These are phyloP conservation scores for Chrysanthemum lavandulifolium DNA, from an alignment of 129 eudicot species.

Conservation along the genomic window DNA sequence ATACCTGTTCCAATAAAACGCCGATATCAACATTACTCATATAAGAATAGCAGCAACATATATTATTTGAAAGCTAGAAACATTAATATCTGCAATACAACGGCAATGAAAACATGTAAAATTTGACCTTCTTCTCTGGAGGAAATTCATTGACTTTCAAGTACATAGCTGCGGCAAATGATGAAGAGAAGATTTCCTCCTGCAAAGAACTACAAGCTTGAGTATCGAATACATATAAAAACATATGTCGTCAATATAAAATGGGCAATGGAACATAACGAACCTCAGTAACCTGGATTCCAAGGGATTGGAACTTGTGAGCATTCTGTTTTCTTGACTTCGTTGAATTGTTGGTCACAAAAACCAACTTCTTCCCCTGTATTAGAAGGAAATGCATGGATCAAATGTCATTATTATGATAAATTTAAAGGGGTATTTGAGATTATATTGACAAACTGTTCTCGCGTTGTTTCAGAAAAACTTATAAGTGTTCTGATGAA, in stretches of 20 bases:
- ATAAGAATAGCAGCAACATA: slow-evolving; percentile 1
- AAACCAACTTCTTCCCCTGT: slow-evolving; percentile 93
- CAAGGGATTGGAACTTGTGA: slow-evolving; percentile 73
- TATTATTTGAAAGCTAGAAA: not conserved
- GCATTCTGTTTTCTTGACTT: slow-evolving; percentile 76
- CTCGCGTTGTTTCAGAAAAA: not conserved
- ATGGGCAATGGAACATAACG: not conserved
- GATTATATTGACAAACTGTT: not conserved
- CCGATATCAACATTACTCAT: no score
- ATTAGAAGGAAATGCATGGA: not conserved
- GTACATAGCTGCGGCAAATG: slow-evolving; percentile 87
- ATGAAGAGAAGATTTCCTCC: slow-evolving; percentile 94
- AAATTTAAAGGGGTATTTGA: no score
- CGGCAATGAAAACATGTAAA: not conserved
- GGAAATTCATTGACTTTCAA: slow-evolving; percentile 74
- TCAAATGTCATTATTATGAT: no score
- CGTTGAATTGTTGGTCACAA: slow-evolving; percentile 78
- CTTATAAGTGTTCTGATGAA: no score
- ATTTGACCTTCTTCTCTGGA: slow-evolving; percentile 70
- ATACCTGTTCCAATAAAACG: slow-evolving; percentile 45
- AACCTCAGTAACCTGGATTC: slow-evolving; percentile 76
- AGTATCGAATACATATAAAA: slow-evolving; percentile 7
- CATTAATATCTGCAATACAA: not conserved
- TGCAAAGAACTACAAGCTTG: slow-evolving; percentile 32
- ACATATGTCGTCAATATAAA: not conserved